phyloP scores from a whole-genome alignment of 148 eudicot genomes.

The Talinum fruticosum region DNA sequence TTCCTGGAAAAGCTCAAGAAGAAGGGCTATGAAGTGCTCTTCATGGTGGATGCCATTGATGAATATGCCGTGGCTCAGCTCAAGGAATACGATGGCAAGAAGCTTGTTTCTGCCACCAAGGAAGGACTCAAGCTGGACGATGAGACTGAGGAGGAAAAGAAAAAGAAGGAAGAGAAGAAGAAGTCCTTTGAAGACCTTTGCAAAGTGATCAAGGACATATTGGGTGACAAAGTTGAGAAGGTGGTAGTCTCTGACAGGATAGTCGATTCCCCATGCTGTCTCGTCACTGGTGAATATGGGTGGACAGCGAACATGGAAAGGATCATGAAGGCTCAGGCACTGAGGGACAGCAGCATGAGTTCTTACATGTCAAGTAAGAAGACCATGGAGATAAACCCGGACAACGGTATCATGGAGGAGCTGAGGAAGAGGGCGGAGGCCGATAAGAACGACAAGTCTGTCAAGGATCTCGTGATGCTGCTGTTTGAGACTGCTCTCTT shows the following conservation, averaged over 20 bases:
- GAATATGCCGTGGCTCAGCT: constrained; percentile 87
- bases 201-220: constrained; percentile 75
- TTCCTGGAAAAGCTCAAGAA: constrained; percentile 81
- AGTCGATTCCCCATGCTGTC: constrained; percentile 86
- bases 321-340: no score
- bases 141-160: constrained; percentile 77
- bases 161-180: constrained; percentile 76
- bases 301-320: constrained; percentile 97
- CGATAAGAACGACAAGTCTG: constrained; percentile 85
- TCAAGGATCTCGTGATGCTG: constrained; percentile 76
- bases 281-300: constrained; percentile 88
- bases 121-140: constrained; percentile 82
- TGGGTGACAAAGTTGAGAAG: no score
- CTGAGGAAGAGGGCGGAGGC: constrained; percentile 87
- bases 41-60: constrained; percentile 89
- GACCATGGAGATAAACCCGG: constrained; percentile 89
- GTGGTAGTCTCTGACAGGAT: constrained; percentile 82
- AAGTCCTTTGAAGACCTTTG: constrained; percentile 75
- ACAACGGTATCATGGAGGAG: constrained; percentile 79
- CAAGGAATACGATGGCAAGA: constrained; percentile 90
- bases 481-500: constrained; percentile 77
- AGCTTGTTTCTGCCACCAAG: constrained; percentile 79
- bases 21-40: constrained; percentile 81
- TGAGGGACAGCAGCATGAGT: constrained; percentile 82
- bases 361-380: constrained; percentile 94